phyloP scores from a whole-genome alignment of 768 basidiomycete species.

The Symmetrospora coprosmae region DNA sequence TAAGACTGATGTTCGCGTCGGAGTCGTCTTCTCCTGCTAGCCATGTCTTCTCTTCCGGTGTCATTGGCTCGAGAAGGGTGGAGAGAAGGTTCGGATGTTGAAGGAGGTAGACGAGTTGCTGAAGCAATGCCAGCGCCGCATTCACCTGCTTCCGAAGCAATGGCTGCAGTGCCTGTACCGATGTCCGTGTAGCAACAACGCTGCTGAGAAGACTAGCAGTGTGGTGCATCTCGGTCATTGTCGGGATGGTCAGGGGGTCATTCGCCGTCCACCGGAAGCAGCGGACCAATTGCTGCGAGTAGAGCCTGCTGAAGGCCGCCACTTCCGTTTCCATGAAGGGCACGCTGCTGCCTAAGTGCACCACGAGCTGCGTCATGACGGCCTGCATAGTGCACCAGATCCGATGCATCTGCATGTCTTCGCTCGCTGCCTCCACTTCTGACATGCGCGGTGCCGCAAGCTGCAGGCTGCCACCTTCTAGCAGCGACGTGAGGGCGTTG shows the following conservation, averaged over 20 bases:
- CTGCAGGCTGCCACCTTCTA: slow-evolving; percentile 60
- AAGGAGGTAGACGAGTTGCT: slow-evolving; percentile 76
- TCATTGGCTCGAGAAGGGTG: slow-evolving; percentile 63
- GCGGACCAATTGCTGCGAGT: slow-evolving; percentile 61
- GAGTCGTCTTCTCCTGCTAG: slow-evolving; percentile 49
- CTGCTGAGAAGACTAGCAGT: slow-evolving; percentile 46
- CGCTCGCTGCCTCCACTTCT: background rate
- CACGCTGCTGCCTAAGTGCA: slow-evolving; percentile 49
- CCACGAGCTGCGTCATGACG: slow-evolving; percentile 61
- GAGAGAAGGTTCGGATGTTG: slow-evolving; percentile 81
- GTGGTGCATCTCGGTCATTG: slow-evolving; percentile 70
- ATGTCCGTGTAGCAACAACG: background rate
- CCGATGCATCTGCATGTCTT: slow-evolving; percentile 52
- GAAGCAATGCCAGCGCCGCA: slow-evolving; percentile 49
- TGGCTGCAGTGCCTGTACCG: background rate
- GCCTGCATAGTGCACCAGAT: slow-evolving; percentile 74
- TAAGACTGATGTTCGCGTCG: slow-evolving; percentile 37
- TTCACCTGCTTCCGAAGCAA: background rate
- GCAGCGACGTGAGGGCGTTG: slow-evolving; percentile 60
- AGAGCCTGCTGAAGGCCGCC: slow-evolving; percentile 70
- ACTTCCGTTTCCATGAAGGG: slow-evolving; percentile 67
- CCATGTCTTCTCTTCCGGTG: slow-evolving; percentile 54
- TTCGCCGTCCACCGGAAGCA: slow-evolving; percentile 71
- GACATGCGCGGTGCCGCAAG: slow-evolving; percentile 44
- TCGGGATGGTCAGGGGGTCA: slow-evolving; percentile 57